Percentiles rank a stretch among this genome's conserved stretches.
These are phyloP conservation scores for Blepharisma undulans DNA, from an alignment of 169 alveolate species.

Conservation along the genomic window DNA sequence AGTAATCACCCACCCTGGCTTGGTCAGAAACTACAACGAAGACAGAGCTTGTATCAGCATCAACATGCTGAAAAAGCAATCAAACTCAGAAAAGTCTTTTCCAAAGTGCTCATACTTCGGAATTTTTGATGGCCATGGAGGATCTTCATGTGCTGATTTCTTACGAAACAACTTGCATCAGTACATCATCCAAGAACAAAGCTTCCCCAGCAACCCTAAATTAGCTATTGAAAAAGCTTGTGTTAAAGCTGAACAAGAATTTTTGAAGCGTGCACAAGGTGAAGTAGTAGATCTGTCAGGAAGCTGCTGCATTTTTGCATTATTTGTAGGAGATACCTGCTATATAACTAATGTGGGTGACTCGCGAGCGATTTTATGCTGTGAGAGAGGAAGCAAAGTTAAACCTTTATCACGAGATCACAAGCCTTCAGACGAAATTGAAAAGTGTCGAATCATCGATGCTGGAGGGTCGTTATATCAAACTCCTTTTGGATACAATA, in stretches of 20 bases:
- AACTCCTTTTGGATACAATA: conserved; percentile 39
- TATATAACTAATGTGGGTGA: conserved; percentile 89
- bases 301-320: conserved; percentile 65
- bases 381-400: conserved; percentile 63
- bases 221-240: conserved; percentile 78
- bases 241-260: conserved; percentile 65
- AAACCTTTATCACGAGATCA: conserved; percentile 74
- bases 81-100: conserved; percentile 57
- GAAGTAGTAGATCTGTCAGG: conserved; percentile 75
- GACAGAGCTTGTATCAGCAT: conserved; percentile 69
- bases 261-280: conserved; percentile 6
- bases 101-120: conserved; percentile 85
- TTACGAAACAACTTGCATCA: conserved; percentile 80
- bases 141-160: conserved; percentile 83
- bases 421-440: conserved; percentile 79
- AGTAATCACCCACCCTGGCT: conserved; percentile 82
- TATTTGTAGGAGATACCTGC: conserved; percentile 62
- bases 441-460: conserved; percentile 68
- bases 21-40: conserved; percentile 79
- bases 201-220: conserved; percentile 76
- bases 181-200: conserved; percentile 46
- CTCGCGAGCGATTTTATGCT: conserved; percentile 81
- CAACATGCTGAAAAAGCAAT: conserved; percentile 58
- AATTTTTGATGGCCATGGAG: conserved; percentile 93
- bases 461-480: conserved; percentile 70